Percentiles rank a stretch among this genome's conserved stretches.
phyloP scores from a whole-genome alignment of 495 filamentous ascomycete genomes.

The Tuber indicum region DNA sequence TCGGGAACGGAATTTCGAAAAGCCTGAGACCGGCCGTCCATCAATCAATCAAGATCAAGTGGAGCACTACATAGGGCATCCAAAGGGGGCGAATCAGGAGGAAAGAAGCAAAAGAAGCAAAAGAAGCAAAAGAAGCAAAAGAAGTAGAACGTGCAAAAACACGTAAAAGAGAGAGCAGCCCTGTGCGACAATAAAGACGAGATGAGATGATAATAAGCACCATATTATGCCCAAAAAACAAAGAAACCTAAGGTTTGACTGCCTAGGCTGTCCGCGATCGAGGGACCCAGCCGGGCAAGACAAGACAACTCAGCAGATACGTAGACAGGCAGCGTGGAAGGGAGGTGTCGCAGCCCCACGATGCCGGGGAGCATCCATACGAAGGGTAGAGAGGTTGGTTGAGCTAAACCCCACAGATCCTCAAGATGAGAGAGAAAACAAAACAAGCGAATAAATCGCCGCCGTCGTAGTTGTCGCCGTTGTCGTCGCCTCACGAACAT shows the following conservation, averaged over 20 bases:
- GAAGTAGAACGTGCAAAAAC: neutral
- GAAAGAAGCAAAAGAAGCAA: neutral
- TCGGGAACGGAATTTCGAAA: neutral
- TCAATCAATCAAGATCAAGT: neutral
- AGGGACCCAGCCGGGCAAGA: neutral
- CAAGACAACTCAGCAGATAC: constrained; percentile 2
- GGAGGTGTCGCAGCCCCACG: neutral
- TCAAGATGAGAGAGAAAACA: neutral
- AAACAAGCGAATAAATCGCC: neutral
- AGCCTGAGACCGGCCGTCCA: neutral
- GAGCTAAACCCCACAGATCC: neutral
- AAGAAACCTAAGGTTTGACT: neutral
- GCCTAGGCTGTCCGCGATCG: neutral
- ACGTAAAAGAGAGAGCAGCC: neutral
- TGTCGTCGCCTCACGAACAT: neutral
- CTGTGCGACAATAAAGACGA: neutral
- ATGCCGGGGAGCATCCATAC: neutral
- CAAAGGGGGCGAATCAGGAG: neutral
- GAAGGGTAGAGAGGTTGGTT: neutral
- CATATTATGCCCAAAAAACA: neutral
- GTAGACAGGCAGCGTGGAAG: neutral
- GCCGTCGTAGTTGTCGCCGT: neutral
- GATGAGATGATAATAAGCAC: neutral
- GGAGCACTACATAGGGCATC: neutral
- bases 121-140: neutral